These are phyloP conservation scores for Mucor racemosus DNA, from an alignment of 371 early-diverging fungal genomes.

Conservation along the genomic window DNA sequence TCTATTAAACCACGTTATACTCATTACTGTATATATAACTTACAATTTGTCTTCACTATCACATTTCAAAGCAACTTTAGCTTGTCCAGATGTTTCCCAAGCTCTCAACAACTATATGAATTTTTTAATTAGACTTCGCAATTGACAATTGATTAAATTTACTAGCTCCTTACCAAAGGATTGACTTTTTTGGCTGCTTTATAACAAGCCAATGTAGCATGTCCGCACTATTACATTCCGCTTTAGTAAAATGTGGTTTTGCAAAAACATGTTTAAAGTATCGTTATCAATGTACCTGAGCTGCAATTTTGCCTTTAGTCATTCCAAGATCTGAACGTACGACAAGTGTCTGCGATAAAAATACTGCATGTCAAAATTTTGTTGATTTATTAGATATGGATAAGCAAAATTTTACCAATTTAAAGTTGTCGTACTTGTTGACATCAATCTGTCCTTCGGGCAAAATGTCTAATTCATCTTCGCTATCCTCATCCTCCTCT, in stretches of 20 bases:
- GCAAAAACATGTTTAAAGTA: neutral
- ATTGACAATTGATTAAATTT: neutral
- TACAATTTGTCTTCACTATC: constrained; percentile 83
- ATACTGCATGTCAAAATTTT: neutral
- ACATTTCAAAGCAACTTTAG: constrained; percentile 87
- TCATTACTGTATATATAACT: constrained; percentile 11
- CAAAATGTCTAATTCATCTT: constrained; percentile 43
- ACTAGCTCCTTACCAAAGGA: constrained; percentile 50
- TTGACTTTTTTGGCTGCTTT: constrained; percentile 60
- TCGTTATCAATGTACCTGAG: constrained; percentile 62
- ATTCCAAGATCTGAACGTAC: constrained; percentile 92
- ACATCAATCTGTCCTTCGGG: constrained; percentile 37
- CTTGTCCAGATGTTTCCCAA: constrained; percentile 86
- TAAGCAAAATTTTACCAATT: constrained; percentile 41
- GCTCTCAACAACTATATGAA: constrained; percentile 52
- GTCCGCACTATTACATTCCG: constrained; percentile 73
- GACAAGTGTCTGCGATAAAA: constrained; percentile 65
- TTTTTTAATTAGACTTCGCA: too few species aligned
- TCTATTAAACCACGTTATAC: neutral
- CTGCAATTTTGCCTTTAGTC: constrained; percentile 96
- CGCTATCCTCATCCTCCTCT: constrained; percentile 31
- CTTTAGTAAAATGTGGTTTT: neutral
- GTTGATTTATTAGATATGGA: too few species aligned
- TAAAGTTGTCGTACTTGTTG: constrained; percentile 47
- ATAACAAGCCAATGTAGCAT: constrained; percentile 92